Evolutionary conservation across 2,329 filamentous ascomycete genomes (phyloP), one percentile per base, ranked within the genome.

Genomic region (Cercospora nicotianae): DNA sequence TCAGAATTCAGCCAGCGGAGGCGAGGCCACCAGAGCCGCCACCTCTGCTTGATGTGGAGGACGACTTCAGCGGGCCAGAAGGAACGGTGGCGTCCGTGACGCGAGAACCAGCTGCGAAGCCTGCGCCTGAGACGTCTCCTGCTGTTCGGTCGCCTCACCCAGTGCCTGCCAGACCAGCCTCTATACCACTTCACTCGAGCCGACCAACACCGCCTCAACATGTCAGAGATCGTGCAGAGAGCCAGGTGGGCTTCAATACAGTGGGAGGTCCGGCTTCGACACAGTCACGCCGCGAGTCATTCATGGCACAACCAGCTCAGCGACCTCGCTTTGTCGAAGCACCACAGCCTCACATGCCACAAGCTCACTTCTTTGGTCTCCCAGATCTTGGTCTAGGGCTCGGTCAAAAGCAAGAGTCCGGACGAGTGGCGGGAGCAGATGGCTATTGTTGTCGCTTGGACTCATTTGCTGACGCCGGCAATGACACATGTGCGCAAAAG

Each of bases 361-460:
- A 79, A 63, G 70, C 73, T 12, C 78, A 79, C 65, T 79, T 76
- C 70, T 77, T 74, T 61, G 72, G 72, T 16, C 68, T 77, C 2
- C 76, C 77, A 33, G 74, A 77, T 62, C 68, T 78, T 16, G 75
- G 76, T 13, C 63, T 77, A 2, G 67, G 72, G 36, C 63, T 74
- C 23, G 70, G 67, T 16, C 63, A 68, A 30, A 75, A 75, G 31
- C 66, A 67, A 16, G 72, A 75, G 18, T 90, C 63, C 20, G 73
- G 71, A 5, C 74, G 70, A 39, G 64, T 72, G 39, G 75, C 76
- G 8, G 78, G 78, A 5, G 76, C 77, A 42, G 86, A 86, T 55
- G 92, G 91, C 7, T 93, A 91, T 72, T 92, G 90, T 77, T 95
- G 92, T 77, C 89, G 90, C 5, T 93, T 96, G 74, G 94, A 97